These are phyloP conservation scores for Arabidopsis lyrata DNA, from an alignment of 441 rosid species.

Conservation along the genomic window DNA sequence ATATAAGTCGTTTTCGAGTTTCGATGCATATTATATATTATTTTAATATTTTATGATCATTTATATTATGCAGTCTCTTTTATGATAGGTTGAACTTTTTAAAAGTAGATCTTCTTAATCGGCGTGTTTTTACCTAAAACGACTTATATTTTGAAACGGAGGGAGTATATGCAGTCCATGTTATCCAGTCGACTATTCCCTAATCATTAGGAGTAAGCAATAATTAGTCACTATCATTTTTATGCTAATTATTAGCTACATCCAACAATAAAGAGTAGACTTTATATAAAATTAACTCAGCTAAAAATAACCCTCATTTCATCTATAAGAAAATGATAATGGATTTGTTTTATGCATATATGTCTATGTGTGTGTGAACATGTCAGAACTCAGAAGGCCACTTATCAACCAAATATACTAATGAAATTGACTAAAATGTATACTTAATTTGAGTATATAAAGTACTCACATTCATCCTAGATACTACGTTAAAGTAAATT, in stretches of 20 bases:
- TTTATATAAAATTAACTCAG: slow-evolving; percentile 29
- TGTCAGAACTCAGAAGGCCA: slow-evolving; percentile 21
- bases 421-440: neutral
- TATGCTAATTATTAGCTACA: slow-evolving; percentile 38
- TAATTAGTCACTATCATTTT: slow-evolving; percentile 36
- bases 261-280: slow-evolving; percentile 44
- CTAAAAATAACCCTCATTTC: slow-evolving; percentile 13
- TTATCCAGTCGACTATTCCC: slow-evolving; percentile 44
- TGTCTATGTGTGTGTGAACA: slow-evolving; percentile 20
- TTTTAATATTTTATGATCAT: too few species aligned
- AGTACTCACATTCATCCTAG: neutral
- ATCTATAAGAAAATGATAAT: neutral
- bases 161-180: slow-evolving; percentile 48
- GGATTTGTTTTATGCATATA: slow-evolving; percentile 8
- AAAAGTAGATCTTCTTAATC: too few species aligned
- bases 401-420: slow-evolving; percentile 3
- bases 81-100: too few species aligned
- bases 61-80: too few species aligned
- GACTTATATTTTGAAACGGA: too few species aligned
- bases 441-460: neutral
- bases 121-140: too few species aligned
- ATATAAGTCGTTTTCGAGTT: too few species aligned
- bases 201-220: slow-evolving; percentile 40
- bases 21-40: too few species aligned
- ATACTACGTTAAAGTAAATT: neutral